phyloP scores from a whole-genome alignment of 2,329 filamentous ascomycete genomes.

The Didymosphaeria variabile region DNA sequence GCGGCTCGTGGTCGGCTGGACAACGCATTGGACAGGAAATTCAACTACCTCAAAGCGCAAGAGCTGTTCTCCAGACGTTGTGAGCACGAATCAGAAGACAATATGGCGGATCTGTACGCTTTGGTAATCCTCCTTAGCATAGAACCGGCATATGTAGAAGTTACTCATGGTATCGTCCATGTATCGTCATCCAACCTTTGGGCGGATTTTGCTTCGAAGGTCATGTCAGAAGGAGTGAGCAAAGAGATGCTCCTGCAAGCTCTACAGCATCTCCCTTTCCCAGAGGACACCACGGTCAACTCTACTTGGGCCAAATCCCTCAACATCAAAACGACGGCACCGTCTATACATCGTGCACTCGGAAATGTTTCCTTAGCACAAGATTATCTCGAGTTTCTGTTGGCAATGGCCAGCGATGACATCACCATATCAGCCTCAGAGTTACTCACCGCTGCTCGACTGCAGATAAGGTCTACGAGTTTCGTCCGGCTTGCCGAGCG shows the following conservation, averaged over 20 bases:
- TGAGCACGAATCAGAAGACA: neutral
- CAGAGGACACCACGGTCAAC: too few relatives aligned
- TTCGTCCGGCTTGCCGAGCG: neutral
- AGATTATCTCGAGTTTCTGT: neutral
- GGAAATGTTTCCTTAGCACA: too few relatives aligned
- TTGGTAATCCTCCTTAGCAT: neutral
- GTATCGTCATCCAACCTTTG: too few relatives aligned
- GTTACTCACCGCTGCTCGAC: neutral
- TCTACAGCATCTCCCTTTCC: neutral
- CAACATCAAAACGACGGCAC: too few relatives aligned
- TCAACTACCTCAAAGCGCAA: neutral
- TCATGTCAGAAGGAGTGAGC: slow-evolving; percentile 1
- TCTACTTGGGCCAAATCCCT: too few relatives aligned
- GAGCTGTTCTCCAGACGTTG: neutral
- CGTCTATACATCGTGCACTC: too few relatives aligned
- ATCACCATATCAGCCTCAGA: neutral
- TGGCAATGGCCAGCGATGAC: neutral
- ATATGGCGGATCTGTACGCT: neutral
- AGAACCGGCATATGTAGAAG: too few relatives aligned
- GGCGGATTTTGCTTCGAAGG: slow-evolving; percentile 7
- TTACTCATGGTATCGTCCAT: too few relatives aligned
- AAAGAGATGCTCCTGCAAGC: neutral
- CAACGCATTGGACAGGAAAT: neutral
- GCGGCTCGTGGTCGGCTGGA: neutral
- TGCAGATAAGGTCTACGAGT: neutral